A percentile compares a stretch with the other conserved stretches of the same genome.
These are phyloP conservation scores for Daucus carota DNA, from an alignment of 129 eudicot genomes.

Conservation along the genomic window DH1_v3.0 NC_030381.2:21102501-21103000, in stretches of 20 bases:
- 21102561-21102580: too few species aligned
- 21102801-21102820: slow-evolving; percentile 5
- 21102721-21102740: slow-evolving; percentile 91
- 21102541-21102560: too few species aligned
- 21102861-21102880: background rate
- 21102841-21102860: background rate
- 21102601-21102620: too few species aligned
- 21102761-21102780: slow-evolving; percentile 96
- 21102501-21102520: too few species aligned
- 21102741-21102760: slow-evolving; percentile 82
- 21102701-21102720: slow-evolving; percentile 74
- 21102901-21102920: background rate
- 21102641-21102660: too few species aligned
- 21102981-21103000: background rate
- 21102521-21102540: too few species aligned
- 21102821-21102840: background rate
- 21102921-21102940: background rate
- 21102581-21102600: too few species aligned
- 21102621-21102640: too few species aligned
- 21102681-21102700: slow-evolving; percentile 85
- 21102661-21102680: slow-evolving; percentile 61
- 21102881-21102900: background rate
- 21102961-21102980: background rate
- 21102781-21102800: slow-evolving; percentile 86
- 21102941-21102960: background rate